Percentiles rank a stretch among this genome's conserved stretches.
Evolutionary conservation across 352 stramenopile genomes (phyloP).

Genomic region (Phytophthora lateralis): DNA sequence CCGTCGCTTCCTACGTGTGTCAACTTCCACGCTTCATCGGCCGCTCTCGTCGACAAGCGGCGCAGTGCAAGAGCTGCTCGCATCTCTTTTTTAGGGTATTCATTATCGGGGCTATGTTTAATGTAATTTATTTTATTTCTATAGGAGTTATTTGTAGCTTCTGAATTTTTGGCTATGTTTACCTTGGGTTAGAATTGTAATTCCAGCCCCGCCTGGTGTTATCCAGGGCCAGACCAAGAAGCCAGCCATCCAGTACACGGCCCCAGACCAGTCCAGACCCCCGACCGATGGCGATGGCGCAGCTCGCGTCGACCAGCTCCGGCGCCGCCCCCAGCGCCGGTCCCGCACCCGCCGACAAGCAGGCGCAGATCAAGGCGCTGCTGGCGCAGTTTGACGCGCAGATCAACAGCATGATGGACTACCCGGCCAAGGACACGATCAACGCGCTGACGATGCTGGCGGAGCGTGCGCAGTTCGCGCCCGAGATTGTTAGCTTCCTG

Average conservation of each 20-base stretch:
- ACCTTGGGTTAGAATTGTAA: not conserved
- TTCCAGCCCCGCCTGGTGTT: constrained; percentile 3
- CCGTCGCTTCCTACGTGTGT: constrained; percentile 60
- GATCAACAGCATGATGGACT: constrained; percentile 89
- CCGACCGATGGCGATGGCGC: constrained; percentile 53
- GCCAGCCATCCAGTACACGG: constrained; percentile 24
- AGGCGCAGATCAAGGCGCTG: constrained; percentile 55
- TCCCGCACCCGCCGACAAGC: not conserved
- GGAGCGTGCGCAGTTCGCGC: constrained; percentile 72
- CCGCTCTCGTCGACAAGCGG: not conserved
- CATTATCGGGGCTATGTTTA: not conserved
- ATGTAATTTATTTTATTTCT: not conserved
- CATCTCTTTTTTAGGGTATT: not conserved
- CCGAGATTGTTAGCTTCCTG: constrained; percentile 88
- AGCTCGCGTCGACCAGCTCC: constrained; percentile 39
- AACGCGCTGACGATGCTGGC: constrained; percentile 89
- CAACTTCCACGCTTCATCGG: constrained; percentile 41
- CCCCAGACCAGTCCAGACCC: constrained; percentile 1
- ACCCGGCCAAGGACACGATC: constrained; percentile 90
- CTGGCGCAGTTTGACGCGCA: constrained; percentile 80
- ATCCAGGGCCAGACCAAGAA: constrained; percentile 31
- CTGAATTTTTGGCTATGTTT: not conserved
- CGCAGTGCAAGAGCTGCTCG: not conserved
- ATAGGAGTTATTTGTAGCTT: constrained; percentile 7
- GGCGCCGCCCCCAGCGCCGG: constrained; percentile 1